Conservation (phyloP, 164 flowering plant genomes). For the Nelumbo lutea region DNA sequence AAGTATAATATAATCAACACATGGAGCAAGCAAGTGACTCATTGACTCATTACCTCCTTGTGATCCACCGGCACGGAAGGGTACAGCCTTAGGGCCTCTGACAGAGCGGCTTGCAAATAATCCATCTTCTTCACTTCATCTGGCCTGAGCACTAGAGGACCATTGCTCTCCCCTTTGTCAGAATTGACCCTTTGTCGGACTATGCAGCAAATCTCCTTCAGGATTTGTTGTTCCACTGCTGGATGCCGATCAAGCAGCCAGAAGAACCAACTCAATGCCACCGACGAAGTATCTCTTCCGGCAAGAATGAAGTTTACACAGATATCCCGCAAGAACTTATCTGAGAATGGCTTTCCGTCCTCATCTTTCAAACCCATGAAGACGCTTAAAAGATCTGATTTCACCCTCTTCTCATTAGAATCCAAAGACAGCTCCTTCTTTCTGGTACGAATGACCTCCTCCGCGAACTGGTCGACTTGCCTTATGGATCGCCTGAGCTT, state of each 20-base stretch:
- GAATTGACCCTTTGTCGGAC: constrained; percentile 29
- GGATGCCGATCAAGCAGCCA: constrained; percentile 67
- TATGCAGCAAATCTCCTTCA: constrained; percentile 48
- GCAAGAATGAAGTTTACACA: constrained; percentile 91
- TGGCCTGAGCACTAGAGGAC: constrained; percentile 41
- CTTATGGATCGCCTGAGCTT: constrained; percentile 45
- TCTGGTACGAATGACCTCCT: constrained; percentile 53
- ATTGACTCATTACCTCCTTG: constrained; percentile 61
- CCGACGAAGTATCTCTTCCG: constrained; percentile 92
- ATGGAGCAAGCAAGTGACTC: too few relatives aligned
- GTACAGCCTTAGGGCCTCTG: constrained; percentile 82
- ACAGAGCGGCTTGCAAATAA: constrained; percentile 83
- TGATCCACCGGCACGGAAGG: constrained; percentile 94
- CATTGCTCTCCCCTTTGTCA: neutral
- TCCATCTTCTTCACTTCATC: constrained; percentile 95
- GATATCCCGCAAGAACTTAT: constrained; percentile 73
- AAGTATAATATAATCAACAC: neutral
- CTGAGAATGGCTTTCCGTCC: constrained; percentile 53
- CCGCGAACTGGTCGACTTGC: constrained; percentile 67
- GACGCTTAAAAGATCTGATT: constrained; percentile 70
- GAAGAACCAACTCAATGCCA: constrained; percentile 91
- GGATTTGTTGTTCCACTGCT: constrained; percentile 54
- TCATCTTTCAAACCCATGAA: constrained; percentile 75
- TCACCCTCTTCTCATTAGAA: constrained; percentile 12
- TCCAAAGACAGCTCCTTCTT: constrained; percentile 54